phyloP scores from a whole-genome alignment of 2,329 filamentous ascomycete species.

The Aspergillus vadensis region DNA sequence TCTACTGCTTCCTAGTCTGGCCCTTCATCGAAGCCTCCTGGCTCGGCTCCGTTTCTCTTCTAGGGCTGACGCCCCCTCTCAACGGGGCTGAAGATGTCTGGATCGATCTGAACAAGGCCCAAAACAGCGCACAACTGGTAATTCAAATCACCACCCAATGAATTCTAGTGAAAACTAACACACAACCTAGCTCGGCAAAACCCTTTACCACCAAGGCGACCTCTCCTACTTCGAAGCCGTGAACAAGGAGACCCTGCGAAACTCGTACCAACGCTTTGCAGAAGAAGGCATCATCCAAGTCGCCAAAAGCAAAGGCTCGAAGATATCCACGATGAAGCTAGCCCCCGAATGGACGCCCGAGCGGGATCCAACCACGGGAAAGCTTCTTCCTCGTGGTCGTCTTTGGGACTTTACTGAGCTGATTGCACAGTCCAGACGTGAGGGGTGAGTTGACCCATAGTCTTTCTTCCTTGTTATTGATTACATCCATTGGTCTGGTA shows the following conservation, averaged over 20 bases:
- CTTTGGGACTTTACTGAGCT: slow-evolving; percentile 91
- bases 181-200: slow-evolving; percentile 76
- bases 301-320: slow-evolving; percentile 63
- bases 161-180: slow-evolving; percentile 10
- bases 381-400: slow-evolving; percentile 68
- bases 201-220: slow-evolving; percentile 95
- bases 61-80: slow-evolving; percentile 77
- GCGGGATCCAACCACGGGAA: slow-evolving; percentile 63
- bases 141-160: slow-evolving; percentile 30
- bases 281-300: slow-evolving; percentile 86
- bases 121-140: slow-evolving; percentile 79
- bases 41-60: slow-evolving; percentile 84
- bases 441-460: slow-evolving; percentile 58
- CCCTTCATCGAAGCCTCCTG: slow-evolving; percentile 94
- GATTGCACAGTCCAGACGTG: slow-evolving; percentile 78
- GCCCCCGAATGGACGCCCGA: slow-evolving; percentile 73
- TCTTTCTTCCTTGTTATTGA: no score
- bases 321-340: slow-evolving; percentile 59
- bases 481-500: no score
- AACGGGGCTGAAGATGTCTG: slow-evolving; percentile 66
- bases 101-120: slow-evolving; percentile 75
- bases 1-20: slow-evolving; percentile 99
- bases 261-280: slow-evolving; percentile 83
- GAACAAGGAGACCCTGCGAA: slow-evolving; percentile 96
- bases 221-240: slow-evolving; percentile 97